These are phyloP conservation scores for Mortierella polycephala DNA, from an alignment of 371 early-diverging fungal species.

Conservation along the genomic window DNA sequence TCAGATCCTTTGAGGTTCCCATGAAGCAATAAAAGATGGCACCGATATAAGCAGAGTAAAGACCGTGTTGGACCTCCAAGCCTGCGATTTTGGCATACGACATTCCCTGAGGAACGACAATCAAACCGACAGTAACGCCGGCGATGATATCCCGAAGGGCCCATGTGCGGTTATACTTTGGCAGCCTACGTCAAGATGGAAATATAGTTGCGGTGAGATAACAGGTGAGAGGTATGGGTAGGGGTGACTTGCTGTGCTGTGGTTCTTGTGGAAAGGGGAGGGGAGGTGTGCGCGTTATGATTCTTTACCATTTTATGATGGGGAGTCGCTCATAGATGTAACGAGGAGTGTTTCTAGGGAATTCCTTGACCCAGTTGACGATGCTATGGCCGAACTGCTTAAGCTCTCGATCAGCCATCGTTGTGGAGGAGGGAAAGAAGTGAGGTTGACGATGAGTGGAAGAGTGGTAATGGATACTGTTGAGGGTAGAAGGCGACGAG, in stretches of 20 bases:
- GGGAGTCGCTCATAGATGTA: conserved; percentile 43
- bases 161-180: conserved; percentile 68
- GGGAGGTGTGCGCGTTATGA: background rate
- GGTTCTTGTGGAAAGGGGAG: background rate
- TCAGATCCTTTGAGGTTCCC: conserved; percentile 88
- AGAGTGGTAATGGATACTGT: background rate
- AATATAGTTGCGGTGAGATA: background rate
- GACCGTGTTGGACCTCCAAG: conserved; percentile 86
- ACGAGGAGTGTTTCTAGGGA: conserved; percentile 41
- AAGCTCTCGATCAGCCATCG: conserved; percentile 47
- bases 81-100: conserved; percentile 87
- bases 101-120: conserved; percentile 87
- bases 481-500: background rate
- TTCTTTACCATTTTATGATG: conserved; percentile 45
- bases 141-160: conserved; percentile 85
- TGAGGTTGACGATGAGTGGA: conserved; percentile 9
- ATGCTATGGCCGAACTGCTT: conserved; percentile 31
- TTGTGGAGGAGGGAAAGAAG: too few species aligned
- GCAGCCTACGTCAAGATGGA: conserved; percentile 38
- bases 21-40: conserved; percentile 79
- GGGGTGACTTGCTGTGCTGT: background rate
- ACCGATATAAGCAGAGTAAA: conserved; percentile 88
- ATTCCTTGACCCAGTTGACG: conserved; percentile 32
- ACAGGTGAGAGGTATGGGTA: background rate
- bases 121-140: conserved; percentile 85